phyloP scores from a whole-genome alignment of 164 flowering plant species.

The Chloranthus sessilifolius region DNA sequence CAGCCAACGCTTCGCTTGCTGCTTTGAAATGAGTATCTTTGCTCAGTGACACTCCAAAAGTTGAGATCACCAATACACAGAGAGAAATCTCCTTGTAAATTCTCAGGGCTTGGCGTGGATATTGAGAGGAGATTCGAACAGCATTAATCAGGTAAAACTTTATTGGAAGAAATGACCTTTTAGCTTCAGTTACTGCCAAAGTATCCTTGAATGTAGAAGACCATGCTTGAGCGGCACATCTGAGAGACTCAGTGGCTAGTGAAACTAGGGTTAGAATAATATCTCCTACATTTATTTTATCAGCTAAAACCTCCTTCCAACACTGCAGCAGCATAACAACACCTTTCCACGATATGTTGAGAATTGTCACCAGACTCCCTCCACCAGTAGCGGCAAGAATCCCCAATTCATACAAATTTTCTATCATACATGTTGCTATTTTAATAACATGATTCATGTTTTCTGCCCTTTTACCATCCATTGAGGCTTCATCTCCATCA shows the following conservation, averaged over 20 bases:
- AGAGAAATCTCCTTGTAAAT: slow-evolving; percentile 47
- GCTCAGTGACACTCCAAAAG: slow-evolving; percentile 50
- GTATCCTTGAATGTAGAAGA: slow-evolving; percentile 35
- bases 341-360: slow-evolving; percentile 95
- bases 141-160: slow-evolving; percentile 84
- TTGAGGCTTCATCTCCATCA: slow-evolving; percentile 17
- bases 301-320: slow-evolving; percentile 46
- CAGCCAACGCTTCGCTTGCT: slow-evolving; percentile 56
- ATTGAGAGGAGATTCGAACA: slow-evolving; percentile 58
- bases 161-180: slow-evolving; percentile 68
- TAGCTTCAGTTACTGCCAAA: slow-evolving; percentile 58
- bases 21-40: slow-evolving; percentile 37
- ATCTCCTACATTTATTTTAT: slow-evolving; percentile 47
- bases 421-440: slow-evolving; percentile 39
- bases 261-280: slow-evolving; percentile 57
- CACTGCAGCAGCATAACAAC: slow-evolving; percentile 82
- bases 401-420: slow-evolving; percentile 64
- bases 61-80: slow-evolving; percentile 50
- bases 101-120: slow-evolving; percentile 49
- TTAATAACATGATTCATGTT: slow-evolving; percentile 31
- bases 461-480: slow-evolving; percentile 18
- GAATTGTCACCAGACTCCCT: slow-evolving; percentile 66
- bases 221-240: slow-evolving; percentile 67
- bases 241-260: slow-evolving; percentile 57
- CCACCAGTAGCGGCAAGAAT: slow-evolving; percentile 77